Base-by-base conservation (phyloP, 2,329 filamentous ascomycete species). In the Ceratocystiopsis sp. region DNA sequence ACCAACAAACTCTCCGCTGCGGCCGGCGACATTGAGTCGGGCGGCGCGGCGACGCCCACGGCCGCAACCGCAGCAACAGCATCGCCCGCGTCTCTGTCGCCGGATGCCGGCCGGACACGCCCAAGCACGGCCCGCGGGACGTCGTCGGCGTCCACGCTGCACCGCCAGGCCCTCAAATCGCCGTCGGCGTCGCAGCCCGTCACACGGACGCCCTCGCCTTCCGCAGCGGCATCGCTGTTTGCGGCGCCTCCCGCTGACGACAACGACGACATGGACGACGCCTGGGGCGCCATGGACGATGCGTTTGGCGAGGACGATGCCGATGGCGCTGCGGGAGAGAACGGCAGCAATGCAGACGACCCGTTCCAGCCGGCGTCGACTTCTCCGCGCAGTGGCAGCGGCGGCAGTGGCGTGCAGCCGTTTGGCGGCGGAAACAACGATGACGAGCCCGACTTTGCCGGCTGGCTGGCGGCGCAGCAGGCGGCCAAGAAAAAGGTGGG, bases 401-500 rank as follows among this genome's bases (percentile, higher is more conserved):
- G 44, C 32, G 49, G 43, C 36, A 29, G 51, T 62, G 15, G 53
- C 58, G 16, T 50, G 55, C 36, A 55, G 54, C 53, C 61, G 29
- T 62, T 69, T 8, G 69, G 79, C 0, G 89, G 81, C 50, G 47
- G 46, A 2, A 84, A 89, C 46, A 86, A 94, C 52, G 78, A 82
- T 21, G 78, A 80, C 3, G 89, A 98, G 58, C 89, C 89, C 0
- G 91, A 96, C 59, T 96, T 98, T 60, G 89, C 86, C 6, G 87
- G 86, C 6, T 96, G 91, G 87, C 61, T 96, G 18, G 86, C 84
- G 13, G 86, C 87, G 13, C 85, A 95, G 57, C 76, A 81, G 7
- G 71, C 79, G 49, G 41, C 42, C 29, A 74, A 81, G 49, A 95
- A 93, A 63, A 69, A 69, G 12, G 57, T 57, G 1, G 54, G 59